Conservation (phyloP, 129 eudicot species). For the Flaveria trinervia region DNA sequence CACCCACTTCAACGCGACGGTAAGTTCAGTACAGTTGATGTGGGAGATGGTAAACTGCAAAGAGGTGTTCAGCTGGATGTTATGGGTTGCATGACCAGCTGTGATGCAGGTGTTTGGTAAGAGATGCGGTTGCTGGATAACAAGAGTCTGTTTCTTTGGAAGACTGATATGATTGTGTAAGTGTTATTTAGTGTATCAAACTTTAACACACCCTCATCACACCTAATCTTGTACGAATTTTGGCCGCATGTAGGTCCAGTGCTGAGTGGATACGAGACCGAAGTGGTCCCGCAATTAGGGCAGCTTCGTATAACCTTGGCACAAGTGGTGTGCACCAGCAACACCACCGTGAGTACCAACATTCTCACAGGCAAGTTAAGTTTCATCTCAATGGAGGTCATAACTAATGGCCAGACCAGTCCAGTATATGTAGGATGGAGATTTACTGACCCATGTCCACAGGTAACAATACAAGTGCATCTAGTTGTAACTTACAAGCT, state of each 20-base stretch:
- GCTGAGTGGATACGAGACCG: slow-evolving; percentile 70
- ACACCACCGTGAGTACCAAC: background rate
- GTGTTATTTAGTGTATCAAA: slow-evolving; percentile 48
- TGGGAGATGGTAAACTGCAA: slow-evolving; percentile 51
- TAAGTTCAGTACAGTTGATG: slow-evolving; percentile 58
- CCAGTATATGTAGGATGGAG: slow-evolving; percentile 24
- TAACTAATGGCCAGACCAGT: slow-evolving; percentile 17
- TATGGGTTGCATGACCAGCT: slow-evolving; percentile 32
- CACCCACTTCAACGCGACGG: slow-evolving; percentile 59
- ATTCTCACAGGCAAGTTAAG: slow-evolving; percentile 1
- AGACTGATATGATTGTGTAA: slow-evolving; percentile 47
- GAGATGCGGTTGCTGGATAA: slow-evolving; percentile 41
- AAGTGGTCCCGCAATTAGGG: slow-evolving; percentile 51
- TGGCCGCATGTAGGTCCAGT: slow-evolving; percentile 57
- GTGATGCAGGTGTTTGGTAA: slow-evolving; percentile 44
- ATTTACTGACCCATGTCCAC: background rate
- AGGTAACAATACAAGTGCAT: no score
- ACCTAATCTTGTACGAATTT: slow-evolving; percentile 49
- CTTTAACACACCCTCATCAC: slow-evolving; percentile 45
- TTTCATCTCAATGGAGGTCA: slow-evolving; percentile 17
- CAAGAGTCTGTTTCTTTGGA: slow-evolving; percentile 39
- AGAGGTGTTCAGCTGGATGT: slow-evolving; percentile 43
- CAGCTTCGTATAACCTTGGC: slow-evolving; percentile 35
- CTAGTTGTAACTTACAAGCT: no score
- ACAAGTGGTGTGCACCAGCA: slow-evolving; percentile 5